Evolutionary conservation across 129 eudicot species (phyloP).

Genomic region (Flaveria bidentis): DNA sequence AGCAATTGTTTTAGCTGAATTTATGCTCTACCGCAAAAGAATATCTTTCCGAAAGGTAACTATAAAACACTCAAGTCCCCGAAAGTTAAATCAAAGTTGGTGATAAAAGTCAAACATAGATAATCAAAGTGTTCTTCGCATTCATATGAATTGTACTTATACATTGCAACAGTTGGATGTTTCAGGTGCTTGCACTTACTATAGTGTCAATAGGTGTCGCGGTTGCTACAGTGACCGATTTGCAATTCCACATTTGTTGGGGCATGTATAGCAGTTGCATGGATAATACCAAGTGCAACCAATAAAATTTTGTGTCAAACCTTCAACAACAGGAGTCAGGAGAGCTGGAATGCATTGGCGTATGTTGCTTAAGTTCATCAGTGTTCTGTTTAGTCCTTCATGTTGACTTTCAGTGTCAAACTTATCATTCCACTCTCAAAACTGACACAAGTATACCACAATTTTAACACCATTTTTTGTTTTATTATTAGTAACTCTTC

Average conservation of each 20-base stretch:
- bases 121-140: not conserved
- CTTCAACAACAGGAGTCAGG: slow-evolving; percentile 94
- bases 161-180: slow-evolving; percentile 21
- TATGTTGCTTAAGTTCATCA: slow-evolving; percentile 39
- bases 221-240: slow-evolving; percentile 94
- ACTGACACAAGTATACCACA: not conserved
- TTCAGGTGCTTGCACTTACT: slow-evolving; percentile 84
- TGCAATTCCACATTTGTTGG: slow-evolving; percentile 90
- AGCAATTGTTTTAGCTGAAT: slow-evolving; percentile 90
- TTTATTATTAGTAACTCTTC: not conserved
- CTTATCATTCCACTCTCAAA: not conserved
- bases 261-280: slow-evolving; percentile 94
- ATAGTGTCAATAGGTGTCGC: slow-evolving; percentile 89
- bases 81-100: too few relatives aligned
- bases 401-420: slow-evolving; percentile 19
- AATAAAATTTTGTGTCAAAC: slow-evolving; percentile 91
- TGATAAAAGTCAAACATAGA: not conserved
- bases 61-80: not conserved
- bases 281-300: slow-evolving; percentile 95
- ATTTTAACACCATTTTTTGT: not conserved
- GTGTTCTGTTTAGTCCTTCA: not conserved
- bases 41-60: slow-evolving; percentile 76
- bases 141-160: not conserved
- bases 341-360: slow-evolving; percentile 96
- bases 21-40: slow-evolving; percentile 66